Evolutionary conservation across 352 stramenopile species (phyloP).

Genomic region (Pythium angustatum): DNA sequence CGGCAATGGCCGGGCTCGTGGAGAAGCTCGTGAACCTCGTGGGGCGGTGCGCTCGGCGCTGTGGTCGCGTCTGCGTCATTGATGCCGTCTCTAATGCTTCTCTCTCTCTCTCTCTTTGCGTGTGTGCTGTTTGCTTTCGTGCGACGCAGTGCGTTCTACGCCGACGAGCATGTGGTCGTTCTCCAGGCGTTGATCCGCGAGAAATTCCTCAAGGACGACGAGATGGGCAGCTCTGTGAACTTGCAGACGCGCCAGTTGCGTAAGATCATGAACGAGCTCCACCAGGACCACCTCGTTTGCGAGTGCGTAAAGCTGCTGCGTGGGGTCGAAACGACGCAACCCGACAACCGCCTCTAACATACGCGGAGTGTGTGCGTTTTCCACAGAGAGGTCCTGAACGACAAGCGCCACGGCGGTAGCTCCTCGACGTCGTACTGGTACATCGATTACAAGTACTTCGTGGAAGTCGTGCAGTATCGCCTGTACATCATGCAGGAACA

Average conservation of each 20-base stretch:
- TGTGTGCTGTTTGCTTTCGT: no score
- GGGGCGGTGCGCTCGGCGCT: slow-evolving; percentile 45
- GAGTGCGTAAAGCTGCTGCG: slow-evolving; percentile 52
- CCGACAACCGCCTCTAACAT: no score
- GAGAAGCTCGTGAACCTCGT: slow-evolving; percentile 88
- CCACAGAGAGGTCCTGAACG: slow-evolving; percentile 88
- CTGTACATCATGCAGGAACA: slow-evolving; percentile 89
- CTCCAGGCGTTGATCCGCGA: slow-evolving; percentile 82
- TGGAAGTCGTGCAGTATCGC: slow-evolving; percentile 87
- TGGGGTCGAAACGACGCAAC: no score
- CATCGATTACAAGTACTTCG: slow-evolving; percentile 93
- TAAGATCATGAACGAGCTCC: slow-evolving; percentile 89
- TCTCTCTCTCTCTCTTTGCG: no score
- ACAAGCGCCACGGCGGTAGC: slow-evolving; percentile 81
- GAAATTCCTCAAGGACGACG: slow-evolving; percentile 89
- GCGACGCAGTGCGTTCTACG: slow-evolving; percentile 75
- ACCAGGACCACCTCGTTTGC: slow-evolving; percentile 85
- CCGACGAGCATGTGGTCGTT: slow-evolving; percentile 88
- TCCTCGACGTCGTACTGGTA: slow-evolving; percentile 91
- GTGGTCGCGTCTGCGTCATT: background rate
- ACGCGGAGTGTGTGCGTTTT: no score
- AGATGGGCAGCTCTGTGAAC: slow-evolving; percentile 88
- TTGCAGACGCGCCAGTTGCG: slow-evolving; percentile 86
- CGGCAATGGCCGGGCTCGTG: slow-evolving; percentile 73
- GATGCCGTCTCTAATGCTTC: no score